phyloP scores from a whole-genome alignment of 352 stramenopile species.

The Globisporangium paddicum region DNA sequence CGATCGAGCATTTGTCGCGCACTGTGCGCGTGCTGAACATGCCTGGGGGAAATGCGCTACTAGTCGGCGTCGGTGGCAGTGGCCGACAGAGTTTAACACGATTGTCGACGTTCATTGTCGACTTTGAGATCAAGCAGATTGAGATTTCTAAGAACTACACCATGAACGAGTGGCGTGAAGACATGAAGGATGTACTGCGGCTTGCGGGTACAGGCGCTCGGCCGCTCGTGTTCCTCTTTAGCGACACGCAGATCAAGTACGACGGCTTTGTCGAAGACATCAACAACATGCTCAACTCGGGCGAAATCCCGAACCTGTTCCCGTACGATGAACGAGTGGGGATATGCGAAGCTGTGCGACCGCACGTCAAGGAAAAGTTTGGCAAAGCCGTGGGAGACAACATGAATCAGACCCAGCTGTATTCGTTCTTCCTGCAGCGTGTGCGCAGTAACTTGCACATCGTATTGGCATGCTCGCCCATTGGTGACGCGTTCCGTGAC shows the following conservation, averaged over 20 bases:
- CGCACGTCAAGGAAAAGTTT: slow-evolving; percentile 89
- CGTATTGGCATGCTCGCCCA: slow-evolving; percentile 92
- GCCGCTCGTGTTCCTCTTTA: slow-evolving; percentile 93
- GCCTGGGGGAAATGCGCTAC: slow-evolving; percentile 90
- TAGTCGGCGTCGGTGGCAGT: slow-evolving; percentile 92
- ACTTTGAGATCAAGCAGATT: slow-evolving; percentile 92
- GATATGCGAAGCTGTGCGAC: slow-evolving; percentile 88
- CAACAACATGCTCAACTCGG: slow-evolving; percentile 96
- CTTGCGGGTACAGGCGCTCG: slow-evolving; percentile 81
- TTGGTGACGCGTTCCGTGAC: slow-evolving; percentile 93
- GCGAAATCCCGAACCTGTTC: slow-evolving; percentile 95
- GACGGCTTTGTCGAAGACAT: slow-evolving; percentile 96
- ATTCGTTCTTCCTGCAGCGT: slow-evolving; percentile 91
- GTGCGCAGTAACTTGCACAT: slow-evolving; percentile 92
- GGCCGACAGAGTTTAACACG: slow-evolving; percentile 91
- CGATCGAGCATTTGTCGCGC: slow-evolving; percentile 92
- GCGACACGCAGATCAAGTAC: slow-evolving; percentile 95
- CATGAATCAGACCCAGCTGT: slow-evolving; percentile 90
- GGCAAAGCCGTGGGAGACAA: slow-evolving; percentile 88
- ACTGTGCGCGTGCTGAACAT: slow-evolving; percentile 93
- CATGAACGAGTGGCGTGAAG: slow-evolving; percentile 93
- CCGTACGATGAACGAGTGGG: slow-evolving; percentile 89
- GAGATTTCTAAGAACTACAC: slow-evolving; percentile 95
- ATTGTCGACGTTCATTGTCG: slow-evolving; percentile 91
- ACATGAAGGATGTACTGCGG: slow-evolving; percentile 92